A percentile compares a stretch with the other conserved stretches of the same genome.
Conservation (phyloP, 2,329 filamentous ascomycete genomes). For the Seiridium cupressi region DNA sequence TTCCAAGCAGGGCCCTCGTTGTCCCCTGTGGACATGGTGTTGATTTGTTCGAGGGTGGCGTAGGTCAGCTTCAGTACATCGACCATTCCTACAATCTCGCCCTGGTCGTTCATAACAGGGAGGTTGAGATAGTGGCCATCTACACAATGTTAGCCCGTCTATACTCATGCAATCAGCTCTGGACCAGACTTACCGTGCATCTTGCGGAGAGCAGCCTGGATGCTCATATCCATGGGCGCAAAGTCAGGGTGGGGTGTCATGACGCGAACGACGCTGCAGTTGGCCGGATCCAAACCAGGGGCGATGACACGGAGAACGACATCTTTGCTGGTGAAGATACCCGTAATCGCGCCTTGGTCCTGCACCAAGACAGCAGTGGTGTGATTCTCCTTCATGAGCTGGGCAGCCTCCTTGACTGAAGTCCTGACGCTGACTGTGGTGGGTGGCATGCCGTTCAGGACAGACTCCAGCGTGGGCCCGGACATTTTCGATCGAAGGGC, state of each 20-base stretch:
- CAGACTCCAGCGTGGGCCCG: slow-evolving; percentile 90
- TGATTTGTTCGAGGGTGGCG: slow-evolving; percentile 95
- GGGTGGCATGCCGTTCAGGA: slow-evolving; percentile 86
- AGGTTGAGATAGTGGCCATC: slow-evolving; percentile 98
- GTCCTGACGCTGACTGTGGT: slow-evolving; percentile 95
- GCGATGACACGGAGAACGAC: slow-evolving; percentile 97
- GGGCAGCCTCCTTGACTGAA: slow-evolving; percentile 91
- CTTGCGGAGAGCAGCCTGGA: slow-evolving; percentile 94
- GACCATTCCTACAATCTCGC: slow-evolving; percentile 99
- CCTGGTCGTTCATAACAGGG: slow-evolving; percentile 95
- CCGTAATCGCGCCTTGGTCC: slow-evolving; percentile 94
- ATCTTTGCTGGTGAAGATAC: slow-evolving; percentile 99
- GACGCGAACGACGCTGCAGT: slow-evolving; percentile 95
- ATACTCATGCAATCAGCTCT: background rate
- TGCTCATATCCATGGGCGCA: slow-evolving; percentile 98
- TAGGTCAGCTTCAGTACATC: slow-evolving; percentile 98
- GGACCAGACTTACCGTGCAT: slow-evolving; percentile 78
- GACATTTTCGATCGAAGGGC: slow-evolving; percentile 96
- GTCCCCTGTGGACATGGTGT: slow-evolving; percentile 86
- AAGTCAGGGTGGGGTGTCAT: slow-evolving; percentile 99
- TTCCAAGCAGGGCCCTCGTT: slow-evolving; percentile 98
- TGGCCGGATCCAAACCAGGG: slow-evolving; percentile 87
- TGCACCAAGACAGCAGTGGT: slow-evolving; percentile 95
- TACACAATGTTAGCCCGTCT: slow-evolving; percentile 30
- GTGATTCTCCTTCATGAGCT: slow-evolving; percentile 98